phyloP scores from a whole-genome alignment of 495 filamentous ascomycete species.

The Oleoguttula mirabilis region DNA sequence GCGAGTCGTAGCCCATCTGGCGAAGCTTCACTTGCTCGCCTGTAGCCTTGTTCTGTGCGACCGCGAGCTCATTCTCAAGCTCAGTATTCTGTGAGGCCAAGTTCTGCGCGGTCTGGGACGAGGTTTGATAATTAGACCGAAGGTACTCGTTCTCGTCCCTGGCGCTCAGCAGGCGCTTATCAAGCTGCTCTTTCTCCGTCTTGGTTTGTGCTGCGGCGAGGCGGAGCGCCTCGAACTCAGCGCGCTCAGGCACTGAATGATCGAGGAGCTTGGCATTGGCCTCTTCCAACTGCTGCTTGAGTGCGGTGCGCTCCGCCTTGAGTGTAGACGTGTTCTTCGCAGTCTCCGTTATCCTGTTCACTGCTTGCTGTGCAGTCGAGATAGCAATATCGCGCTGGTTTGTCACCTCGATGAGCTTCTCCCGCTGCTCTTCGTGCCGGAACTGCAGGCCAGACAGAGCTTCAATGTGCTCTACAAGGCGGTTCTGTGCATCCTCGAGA shows the following conservation, averaged over 20 bases:
- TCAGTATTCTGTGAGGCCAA: constrained; percentile 4
- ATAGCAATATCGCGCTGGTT: constrained; percentile 7
- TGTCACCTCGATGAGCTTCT: constrained; percentile 6
- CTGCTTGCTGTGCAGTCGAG: constrained; percentile 1
- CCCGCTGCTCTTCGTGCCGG: constrained; percentile 17
- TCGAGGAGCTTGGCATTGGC: constrained; percentile 14
- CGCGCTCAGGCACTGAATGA: constrained; percentile 14
- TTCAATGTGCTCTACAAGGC: constrained; percentile 10
- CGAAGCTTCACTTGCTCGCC: constrained; percentile 12
- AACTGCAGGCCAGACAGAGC: constrained; percentile 17
- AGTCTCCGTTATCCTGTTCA: constrained; percentile 5
- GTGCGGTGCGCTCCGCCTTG: constrained; percentile 6
- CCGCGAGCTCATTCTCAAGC: constrained; percentile 6
- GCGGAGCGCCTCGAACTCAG: constrained; percentile 14
- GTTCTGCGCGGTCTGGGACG: constrained; percentile 9
- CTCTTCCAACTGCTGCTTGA: constrained; percentile 11
- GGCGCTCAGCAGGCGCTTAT: constrained; percentile 7
- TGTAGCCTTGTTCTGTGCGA: constrained; percentile 4
- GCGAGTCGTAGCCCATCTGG: constrained; percentile 13
- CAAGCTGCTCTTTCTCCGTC: constrained; percentile 1
- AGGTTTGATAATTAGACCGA: constrained; percentile 17
- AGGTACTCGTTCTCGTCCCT: constrained; percentile 14
- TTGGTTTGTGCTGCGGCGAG: neutral
- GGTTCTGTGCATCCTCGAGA: constrained; percentile 6
- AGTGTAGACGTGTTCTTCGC: constrained; percentile 5